Conservation (phyloP, 257 asterid genomes). For the Plectranthus barbatus region DNA sequence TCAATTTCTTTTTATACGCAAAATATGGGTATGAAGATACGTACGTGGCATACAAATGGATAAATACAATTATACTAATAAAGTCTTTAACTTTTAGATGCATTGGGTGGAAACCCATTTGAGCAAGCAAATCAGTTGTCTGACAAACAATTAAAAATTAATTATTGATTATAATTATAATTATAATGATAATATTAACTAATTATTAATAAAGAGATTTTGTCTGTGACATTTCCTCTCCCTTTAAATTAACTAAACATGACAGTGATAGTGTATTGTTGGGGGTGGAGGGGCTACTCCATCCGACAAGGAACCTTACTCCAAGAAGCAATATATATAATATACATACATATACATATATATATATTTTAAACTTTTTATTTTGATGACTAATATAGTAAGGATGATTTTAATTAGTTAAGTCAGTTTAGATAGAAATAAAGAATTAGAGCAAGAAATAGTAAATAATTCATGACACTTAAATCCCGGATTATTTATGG, state of each 20-base stretch:
- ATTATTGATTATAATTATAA: background rate
- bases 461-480: background rate
- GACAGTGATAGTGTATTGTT: conserved; percentile 13
- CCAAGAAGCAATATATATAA: conserved; percentile 27
- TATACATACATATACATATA: background rate
- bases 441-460: background rate
- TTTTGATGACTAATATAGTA: too few relatives aligned
- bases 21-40: background rate
- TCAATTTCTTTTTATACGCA: too few relatives aligned
- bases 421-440: background rate
- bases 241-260: conserved; percentile 23
- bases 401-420: too few relatives aligned
- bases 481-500: too few relatives aligned
- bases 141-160: conserved; percentile 31
- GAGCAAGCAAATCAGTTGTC: conserved; percentile 56
- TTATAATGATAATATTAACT: background rate
- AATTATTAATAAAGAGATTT: conserved; percentile 9
- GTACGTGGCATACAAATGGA: background rate
- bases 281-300: conserved; percentile 27
- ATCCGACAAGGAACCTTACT: conserved; percentile 46
- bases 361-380: too few relatives aligned
- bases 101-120: conserved; percentile 48
- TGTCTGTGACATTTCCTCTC: conserved; percentile 26
- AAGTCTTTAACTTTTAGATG: conserved; percentile 16
- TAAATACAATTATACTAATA: background rate